Conservation (phyloP, 306 rosid genomes). For the Cicer judaicum region DNA sequence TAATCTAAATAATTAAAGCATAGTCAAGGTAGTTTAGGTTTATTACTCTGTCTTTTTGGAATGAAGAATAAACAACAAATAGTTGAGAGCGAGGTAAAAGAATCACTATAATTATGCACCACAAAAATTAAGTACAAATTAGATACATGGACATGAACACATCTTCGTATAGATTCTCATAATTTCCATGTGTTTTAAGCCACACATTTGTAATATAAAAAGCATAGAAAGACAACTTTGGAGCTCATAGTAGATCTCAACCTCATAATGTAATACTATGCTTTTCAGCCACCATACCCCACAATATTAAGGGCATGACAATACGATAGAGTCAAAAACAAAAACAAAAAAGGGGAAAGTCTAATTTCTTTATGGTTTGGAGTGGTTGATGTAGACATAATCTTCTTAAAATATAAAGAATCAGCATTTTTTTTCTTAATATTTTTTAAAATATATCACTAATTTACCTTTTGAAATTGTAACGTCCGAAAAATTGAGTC, state of each 20-base stretch:
- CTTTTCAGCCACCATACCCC: constrained; percentile 45
- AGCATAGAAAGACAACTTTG: constrained; percentile 40
- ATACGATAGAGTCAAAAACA: neutral
- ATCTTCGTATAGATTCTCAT: constrained; percentile 5
- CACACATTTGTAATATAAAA: constrained; percentile 19
- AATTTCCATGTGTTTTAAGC: neutral
- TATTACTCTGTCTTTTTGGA: too few species aligned
- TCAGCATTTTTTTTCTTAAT: too few species aligned
- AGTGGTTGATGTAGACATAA: constrained; percentile 33
- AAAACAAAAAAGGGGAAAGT: neutral
- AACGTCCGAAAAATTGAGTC: too few species aligned
- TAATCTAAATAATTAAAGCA: too few species aligned
- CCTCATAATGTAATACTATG: constrained; percentile 36
- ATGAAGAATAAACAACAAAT: too few species aligned
- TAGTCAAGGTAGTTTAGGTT: too few species aligned
- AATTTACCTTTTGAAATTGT: too few species aligned
- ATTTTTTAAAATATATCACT: too few species aligned
- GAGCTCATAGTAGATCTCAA: constrained; percentile 35
- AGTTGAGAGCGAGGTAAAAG: too few species aligned
- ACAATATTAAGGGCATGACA: constrained; percentile 23
- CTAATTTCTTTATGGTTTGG: constrained; percentile 4
- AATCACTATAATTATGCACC: too few species aligned
- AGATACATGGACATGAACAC: neutral
- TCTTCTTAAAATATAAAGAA: neutral
- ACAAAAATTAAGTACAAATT: neutral